These are phyloP conservation scores for Septoria petroselini DNA, from an alignment of 2,329 filamentous ascomycete species.

Conservation along the genomic window DNA sequence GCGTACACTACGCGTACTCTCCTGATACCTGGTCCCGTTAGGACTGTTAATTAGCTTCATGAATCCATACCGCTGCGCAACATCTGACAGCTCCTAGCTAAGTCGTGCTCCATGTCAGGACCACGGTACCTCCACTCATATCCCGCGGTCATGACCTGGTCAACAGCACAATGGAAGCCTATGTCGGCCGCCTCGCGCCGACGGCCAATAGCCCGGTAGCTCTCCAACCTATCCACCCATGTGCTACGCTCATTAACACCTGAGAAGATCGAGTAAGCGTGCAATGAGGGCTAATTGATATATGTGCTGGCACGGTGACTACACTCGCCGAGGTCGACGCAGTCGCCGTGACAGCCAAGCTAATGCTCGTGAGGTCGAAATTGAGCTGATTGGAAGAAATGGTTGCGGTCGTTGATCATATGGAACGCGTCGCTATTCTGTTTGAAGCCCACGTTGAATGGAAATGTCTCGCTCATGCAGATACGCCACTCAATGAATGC, in stretches of 20 bases:
- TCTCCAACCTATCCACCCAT: conserved; percentile 1
- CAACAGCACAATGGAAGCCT: conserved; percentile 33
- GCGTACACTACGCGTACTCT: conserved; percentile 75
- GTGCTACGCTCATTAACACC: conserved; percentile 2
- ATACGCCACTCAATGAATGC: conserved; percentile 6
- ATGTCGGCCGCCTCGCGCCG: conserved; percentile 9
- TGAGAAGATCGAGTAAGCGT: conserved; percentile 13
- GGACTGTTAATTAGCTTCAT: conserved; percentile 91
- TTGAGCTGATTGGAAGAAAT: neutral
- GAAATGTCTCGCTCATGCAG: neutral
- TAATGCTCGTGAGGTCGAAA: too few relatives aligned
- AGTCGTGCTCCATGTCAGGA: conserved; percentile 70
- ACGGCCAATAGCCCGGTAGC: neutral
- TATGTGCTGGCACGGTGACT: neutral
- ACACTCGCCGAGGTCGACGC: neutral
- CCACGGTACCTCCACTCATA: conserved; percentile 66
- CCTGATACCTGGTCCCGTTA: conserved; percentile 90
- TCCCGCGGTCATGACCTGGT: conserved; percentile 55
- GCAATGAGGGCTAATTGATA: neutral
- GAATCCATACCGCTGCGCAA: conserved; percentile 66
- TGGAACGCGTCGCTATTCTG: neutral
- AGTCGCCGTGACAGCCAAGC: too few relatives aligned
- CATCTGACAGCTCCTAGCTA: conserved; percentile 40
- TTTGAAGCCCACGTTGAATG: neutral
- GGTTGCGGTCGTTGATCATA: neutral